Evolutionary conservation across 768 basidiomycete species (phyloP).

Genomic region (Mycena sanguinolenta): DNA sequence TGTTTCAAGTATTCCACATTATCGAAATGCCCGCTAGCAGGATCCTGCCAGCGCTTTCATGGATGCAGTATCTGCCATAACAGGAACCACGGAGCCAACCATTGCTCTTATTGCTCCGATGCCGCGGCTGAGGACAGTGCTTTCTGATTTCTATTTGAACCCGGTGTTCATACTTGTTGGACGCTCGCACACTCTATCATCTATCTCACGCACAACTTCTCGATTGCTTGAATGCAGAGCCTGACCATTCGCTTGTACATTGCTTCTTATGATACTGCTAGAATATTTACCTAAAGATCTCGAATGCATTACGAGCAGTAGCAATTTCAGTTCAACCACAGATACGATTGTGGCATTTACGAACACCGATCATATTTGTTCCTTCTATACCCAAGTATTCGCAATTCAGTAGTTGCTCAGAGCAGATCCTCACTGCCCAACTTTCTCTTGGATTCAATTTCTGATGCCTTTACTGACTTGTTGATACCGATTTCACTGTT

Average conservation of each 20-base stretch:
- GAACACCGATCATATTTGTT: no score
- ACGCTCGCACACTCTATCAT: constrained; percentile 35
- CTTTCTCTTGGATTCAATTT: no score
- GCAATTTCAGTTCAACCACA: constrained; percentile 50
- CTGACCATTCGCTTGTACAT: constrained; percentile 49
- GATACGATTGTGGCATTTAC: constrained; percentile 51
- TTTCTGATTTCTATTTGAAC: constrained; percentile 53
- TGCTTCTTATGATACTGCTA: constrained; percentile 41
- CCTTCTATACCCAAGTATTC: no score
- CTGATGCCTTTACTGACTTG: no score
- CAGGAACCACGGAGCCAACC: constrained; percentile 44
- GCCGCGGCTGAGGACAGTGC: no score
- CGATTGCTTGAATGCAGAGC: constrained; percentile 41
- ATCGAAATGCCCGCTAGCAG: constrained; percentile 32
- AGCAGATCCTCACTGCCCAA: no score
- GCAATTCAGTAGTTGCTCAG: constrained; percentile 17
- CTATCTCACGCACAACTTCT: constrained; percentile 52
- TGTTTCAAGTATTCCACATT: constrained; percentile 45
- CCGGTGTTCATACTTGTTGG: constrained; percentile 46
- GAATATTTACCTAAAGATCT: constrained; percentile 44
- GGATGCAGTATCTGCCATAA: constrained; percentile 47
- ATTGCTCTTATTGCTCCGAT: constrained; percentile 39
- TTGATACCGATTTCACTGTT: no score
- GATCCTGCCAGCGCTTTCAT: constrained; percentile 42
- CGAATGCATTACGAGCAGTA: constrained; percentile 48